Evolutionary conservation across 2,329 filamentous ascomycete genomes (phyloP).

Genomic region (Fusarium sp.): DNA sequence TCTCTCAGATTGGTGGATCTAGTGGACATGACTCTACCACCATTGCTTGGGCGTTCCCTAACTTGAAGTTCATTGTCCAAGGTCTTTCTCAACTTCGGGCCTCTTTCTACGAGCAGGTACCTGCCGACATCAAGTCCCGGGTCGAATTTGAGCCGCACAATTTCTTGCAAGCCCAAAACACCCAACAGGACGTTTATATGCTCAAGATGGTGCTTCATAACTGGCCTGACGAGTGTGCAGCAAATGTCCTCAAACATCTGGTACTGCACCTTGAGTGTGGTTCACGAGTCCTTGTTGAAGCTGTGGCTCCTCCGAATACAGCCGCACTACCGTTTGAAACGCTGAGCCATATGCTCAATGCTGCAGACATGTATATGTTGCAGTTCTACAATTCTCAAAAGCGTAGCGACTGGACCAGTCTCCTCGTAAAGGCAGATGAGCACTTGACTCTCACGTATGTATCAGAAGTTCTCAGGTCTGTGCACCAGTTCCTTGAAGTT

Average conservation of each 20-base stretch:
- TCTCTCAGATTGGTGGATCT: constrained; percentile 40
- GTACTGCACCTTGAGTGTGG: constrained; percentile 57
- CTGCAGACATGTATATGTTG: constrained; percentile 57
- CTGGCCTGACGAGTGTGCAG: constrained; percentile 59
- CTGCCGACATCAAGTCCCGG: constrained; percentile 44
- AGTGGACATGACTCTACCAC: constrained; percentile 40
- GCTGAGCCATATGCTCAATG: constrained; percentile 3
- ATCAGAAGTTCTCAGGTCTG: not conserved
- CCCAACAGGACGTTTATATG: constrained; percentile 59
- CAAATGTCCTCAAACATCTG: constrained; percentile 53
- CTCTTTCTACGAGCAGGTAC: not conserved
- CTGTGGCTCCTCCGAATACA: constrained; percentile 41
- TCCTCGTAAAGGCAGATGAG: constrained; percentile 26
- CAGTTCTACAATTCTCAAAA: constrained; percentile 55
- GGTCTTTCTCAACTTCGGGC: constrained; percentile 55
- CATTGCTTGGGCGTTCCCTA: constrained; percentile 38
- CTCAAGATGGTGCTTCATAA: constrained; percentile 65
- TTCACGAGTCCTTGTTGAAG: constrained; percentile 51
- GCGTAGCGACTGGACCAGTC: constrained; percentile 13
- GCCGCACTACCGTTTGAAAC: constrained; percentile 26
- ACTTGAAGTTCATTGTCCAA: constrained; percentile 59
- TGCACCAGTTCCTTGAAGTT: constrained; percentile 13
- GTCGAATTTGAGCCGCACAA: constrained; percentile 51
- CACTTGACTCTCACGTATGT: constrained; percentile 15
- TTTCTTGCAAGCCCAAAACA: constrained; percentile 51